Percentiles rank a stretch among this genome's conserved stretches.
Conservation (phyloP, 106 monocot genomes). For the Acorus gramineus region DNA sequence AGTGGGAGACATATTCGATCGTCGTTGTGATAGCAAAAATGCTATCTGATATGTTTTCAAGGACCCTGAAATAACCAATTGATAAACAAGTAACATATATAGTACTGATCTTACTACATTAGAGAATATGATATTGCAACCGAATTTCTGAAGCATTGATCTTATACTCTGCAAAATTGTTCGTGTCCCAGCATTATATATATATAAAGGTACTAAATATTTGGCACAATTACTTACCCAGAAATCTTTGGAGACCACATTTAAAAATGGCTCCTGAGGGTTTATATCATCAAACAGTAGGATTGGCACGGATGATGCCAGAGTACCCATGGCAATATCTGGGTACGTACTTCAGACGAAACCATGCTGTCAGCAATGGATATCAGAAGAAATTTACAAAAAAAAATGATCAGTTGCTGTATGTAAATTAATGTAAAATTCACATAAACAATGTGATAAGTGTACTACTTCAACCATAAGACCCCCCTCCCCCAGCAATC, state of each 20-base stretch:
- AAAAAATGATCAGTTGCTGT: neutral
- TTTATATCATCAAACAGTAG: conserved; percentile 24
- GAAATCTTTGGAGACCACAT: conserved; percentile 18
- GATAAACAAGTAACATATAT: too few species aligned
- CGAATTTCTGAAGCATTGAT: too few species aligned
- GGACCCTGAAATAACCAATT: too few species aligned
- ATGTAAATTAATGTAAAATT: neutral
- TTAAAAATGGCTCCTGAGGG: conserved; percentile 14
- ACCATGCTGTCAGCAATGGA: conserved; percentile 27
- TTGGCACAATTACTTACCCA: conserved; percentile 4
- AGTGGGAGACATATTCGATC: too few species aligned
- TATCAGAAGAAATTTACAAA: neutral
- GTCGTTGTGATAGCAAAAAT: too few species aligned
- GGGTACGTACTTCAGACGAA: conserved; percentile 28
- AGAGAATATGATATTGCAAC: too few species aligned
- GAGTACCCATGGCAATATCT: conserved; percentile 24
- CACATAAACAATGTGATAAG: neutral
- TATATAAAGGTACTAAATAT: too few species aligned
- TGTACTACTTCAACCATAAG: conserved; percentile 26
- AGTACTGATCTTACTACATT: too few species aligned
- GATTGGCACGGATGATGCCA: conserved; percentile 29
- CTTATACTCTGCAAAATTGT: too few species aligned
- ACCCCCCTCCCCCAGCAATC: conserved; percentile 20
- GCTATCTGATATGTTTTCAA: too few species aligned
- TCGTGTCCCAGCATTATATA: too few species aligned